Evolutionary conservation across 1,284 basidiomycete genomes (phyloP).

Genomic region (Sporisorium iseilematis-ciliati): DNA sequence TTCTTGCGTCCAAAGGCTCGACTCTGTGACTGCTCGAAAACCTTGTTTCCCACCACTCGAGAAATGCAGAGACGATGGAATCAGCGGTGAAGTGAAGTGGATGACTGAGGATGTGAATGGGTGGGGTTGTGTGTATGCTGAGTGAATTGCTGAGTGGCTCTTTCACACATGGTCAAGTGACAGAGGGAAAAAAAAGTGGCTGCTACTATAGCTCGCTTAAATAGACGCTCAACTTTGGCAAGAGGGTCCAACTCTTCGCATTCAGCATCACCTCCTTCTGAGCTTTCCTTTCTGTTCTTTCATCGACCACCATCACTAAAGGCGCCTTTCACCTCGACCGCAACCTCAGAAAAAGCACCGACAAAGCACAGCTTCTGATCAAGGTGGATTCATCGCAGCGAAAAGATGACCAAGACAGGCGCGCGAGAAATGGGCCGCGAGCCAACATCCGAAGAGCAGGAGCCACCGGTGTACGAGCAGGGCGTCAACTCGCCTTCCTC

Average conservation of each 20-base stretch:
- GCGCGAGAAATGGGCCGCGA: conserved; percentile 51
- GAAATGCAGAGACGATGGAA: no score
- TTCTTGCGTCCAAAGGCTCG: not conserved
- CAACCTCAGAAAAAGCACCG: not conserved
- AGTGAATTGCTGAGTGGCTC: not conserved
- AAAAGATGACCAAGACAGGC: conserved; percentile 31
- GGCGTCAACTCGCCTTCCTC: conserved; percentile 50
- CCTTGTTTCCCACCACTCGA: not conserved
- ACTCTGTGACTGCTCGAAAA: not conserved
- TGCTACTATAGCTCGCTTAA: not conserved
- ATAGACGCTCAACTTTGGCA: not conserved
- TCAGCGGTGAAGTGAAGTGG: no score
- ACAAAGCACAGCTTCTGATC: not conserved
- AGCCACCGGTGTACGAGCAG: conserved; percentile 52
- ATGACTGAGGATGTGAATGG: no score
- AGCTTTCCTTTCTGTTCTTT: not conserved
- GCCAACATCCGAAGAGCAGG: conserved; percentile 55
- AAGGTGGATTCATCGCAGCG: no score
- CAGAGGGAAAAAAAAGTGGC: conserved; percentile 1
- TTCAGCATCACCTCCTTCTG: no score
- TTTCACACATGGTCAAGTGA: conserved; percentile 5
- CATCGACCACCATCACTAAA: not conserved
- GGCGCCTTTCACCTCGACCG: not conserved
- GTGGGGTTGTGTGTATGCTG: not conserved
- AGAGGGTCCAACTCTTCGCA: no score